Conservation (phyloP, 1,139 yeast genomes). For the Wickerhamomyces sp. region DNA sequence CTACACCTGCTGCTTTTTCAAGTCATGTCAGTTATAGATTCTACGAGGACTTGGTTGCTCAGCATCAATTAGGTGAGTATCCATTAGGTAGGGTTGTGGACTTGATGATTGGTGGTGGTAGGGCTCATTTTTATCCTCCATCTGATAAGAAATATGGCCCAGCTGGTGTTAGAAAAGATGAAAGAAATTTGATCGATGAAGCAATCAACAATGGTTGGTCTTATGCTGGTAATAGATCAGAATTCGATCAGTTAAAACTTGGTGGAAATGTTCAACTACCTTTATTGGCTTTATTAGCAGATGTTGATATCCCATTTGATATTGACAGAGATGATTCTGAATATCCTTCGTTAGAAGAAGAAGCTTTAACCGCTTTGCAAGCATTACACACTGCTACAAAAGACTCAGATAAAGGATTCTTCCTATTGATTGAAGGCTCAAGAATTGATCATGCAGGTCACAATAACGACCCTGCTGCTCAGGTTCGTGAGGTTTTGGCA, state of each 20-base stretch:
- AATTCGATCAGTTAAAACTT: slow-evolving; percentile 48
- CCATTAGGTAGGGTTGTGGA: slow-evolving; percentile 78
- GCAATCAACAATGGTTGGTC: slow-evolving; percentile 61
- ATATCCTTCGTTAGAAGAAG: slow-evolving; percentile 74
- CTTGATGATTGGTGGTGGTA: slow-evolving; percentile 84
- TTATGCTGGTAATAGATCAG: slow-evolving; percentile 53
- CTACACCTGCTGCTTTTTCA: slow-evolving; percentile 87
- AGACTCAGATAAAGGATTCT: slow-evolving; percentile 73
- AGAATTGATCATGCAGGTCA: slow-evolving; percentile 93
- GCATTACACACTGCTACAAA: slow-evolving; percentile 61
- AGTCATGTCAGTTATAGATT: slow-evolving; percentile 68
- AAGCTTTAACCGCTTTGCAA: slow-evolving; percentile 62
- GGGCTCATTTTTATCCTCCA: slow-evolving; percentile 64
- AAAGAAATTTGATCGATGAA: slow-evolving; percentile 56
- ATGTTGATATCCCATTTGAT: slow-evolving; percentile 74
- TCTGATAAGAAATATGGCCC: slow-evolving; percentile 29
- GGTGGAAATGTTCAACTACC: slow-evolving; percentile 68
- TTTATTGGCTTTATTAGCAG: slow-evolving; percentile 65
- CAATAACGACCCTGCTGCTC: slow-evolving; percentile 84
- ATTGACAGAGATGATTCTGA: slow-evolving; percentile 56
- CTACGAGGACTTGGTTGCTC: slow-evolving; percentile 81
- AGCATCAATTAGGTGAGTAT: slow-evolving; percentile 75
- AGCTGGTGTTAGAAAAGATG: slow-evolving; percentile 69
- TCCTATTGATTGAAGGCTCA: slow-evolving; percentile 78
- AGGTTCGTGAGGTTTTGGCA: slow-evolving; percentile 71